These are phyloP conservation scores for Trypanosoma avium DNA, from an alignment of 208 protist genomes.

Conservation along the genomic window DNA sequence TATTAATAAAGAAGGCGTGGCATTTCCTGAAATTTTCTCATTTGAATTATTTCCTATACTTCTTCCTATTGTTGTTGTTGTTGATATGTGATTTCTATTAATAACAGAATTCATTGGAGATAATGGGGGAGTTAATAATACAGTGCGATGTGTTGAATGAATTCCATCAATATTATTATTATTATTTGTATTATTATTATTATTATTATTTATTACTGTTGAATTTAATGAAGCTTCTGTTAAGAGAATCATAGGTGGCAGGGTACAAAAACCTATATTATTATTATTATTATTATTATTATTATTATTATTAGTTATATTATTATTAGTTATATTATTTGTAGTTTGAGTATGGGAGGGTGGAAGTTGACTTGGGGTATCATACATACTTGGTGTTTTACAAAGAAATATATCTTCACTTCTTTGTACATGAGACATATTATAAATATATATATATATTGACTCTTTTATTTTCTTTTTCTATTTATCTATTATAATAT, in stretches of 20 bases:
- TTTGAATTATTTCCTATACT: no score
- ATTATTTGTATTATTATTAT: background rate
- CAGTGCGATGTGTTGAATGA: background rate
- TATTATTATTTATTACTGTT: background rate
- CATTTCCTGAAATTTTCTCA: background rate
- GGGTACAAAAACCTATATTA: background rate
- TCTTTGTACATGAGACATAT: background rate
- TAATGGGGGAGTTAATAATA: background rate
- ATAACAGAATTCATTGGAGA: no score
- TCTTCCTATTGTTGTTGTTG: background rate
- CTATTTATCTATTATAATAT: no score
- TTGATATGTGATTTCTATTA: background rate
- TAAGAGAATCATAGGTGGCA: background rate
- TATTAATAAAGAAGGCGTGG: background rate
- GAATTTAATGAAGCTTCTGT: background rate
- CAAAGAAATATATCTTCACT: background rate
- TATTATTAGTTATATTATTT: background rate
- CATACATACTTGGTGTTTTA: background rate
- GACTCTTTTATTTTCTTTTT: no score
- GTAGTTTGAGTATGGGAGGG: background rate
- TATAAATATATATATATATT: background rate
- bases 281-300: no score
- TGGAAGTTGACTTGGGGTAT: conserved; percentile 12
- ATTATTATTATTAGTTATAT: no score
- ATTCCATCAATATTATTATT: background rate